Base-by-base conservation (phyloP, 257 asterid species). In the Avicennia marina region DNA sequence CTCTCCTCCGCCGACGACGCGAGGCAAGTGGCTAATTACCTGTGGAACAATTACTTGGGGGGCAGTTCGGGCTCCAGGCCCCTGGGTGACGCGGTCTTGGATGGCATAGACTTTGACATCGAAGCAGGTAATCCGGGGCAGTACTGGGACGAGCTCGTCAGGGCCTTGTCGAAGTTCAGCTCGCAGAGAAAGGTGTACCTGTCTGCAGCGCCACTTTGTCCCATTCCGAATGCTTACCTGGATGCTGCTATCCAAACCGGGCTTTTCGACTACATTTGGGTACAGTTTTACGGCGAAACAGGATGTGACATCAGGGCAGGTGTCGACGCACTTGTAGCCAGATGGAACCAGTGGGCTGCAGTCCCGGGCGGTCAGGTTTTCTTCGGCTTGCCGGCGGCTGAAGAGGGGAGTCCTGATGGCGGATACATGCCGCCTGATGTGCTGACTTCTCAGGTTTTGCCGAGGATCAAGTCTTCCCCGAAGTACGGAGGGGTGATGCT, bases 401-500 rank as follows among this genome's bases (percentile, higher is more conserved):
- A 66, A 4, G 34, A 29, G 0, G 69, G 0, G 2, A 77, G 64
- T 0, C 80, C 79, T 0, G 12, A 75, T 61, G 66, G 70, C 21
- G 86, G 91, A 6, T 82, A 60, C 51, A 72, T 78, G 21, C 72
- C 79, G 2, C 61, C 84, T 1, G 56, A 67, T 6, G 77, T 58
- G 48, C 67, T 81, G n/a, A 67, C 39, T 29, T 32, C 34, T 12
- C 72, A 69, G 53, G 75, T 85, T 48, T 62, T 85, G 22, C 72
- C 90, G 33, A 53, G n/a, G 21, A 82, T 85, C 4, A 75, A 25
- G 59, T 0, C 11, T 1, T 71, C 81, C 0, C 9, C 65, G 2
- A 85, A 72, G 54, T 85, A 85, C 20, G 88, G 78, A 31, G 91
- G 88, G 26, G 70, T 78, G 3, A 82, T 82, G 95, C 40, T 85